Percentiles rank a stretch among this genome's conserved stretches.
Evolutionary conservation across 176 grass and related monocot species (phyloP).

Genomic region (Thinopyrum elongatum): DNA sequence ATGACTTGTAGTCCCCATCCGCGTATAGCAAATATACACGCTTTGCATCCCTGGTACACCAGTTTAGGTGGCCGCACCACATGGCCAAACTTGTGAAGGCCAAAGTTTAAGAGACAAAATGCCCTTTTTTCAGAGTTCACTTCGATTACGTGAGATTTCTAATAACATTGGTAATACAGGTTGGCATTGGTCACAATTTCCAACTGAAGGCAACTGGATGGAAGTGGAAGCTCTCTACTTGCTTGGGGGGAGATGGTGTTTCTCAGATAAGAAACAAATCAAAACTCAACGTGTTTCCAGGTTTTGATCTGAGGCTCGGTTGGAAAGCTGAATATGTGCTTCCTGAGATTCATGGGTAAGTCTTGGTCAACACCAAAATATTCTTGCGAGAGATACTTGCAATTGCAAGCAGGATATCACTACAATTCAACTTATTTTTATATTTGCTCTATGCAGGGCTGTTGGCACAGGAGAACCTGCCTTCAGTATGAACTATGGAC

Average conservation of each 20-base stretch:
- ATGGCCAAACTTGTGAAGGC: not conserved
- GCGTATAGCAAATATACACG: not conserved
- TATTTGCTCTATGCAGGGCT: slow-evolving; percentile 46
- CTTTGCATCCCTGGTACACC: not conserved
- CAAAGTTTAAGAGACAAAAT: not conserved
- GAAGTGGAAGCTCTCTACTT: slow-evolving; percentile 96
- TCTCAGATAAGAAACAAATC: slow-evolving; percentile 96
- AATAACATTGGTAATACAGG: slow-evolving; percentile 35
- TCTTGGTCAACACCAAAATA: not conserved
- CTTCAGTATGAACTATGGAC: slow-evolving; percentile 82
- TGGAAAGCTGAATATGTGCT: slow-evolving; percentile 95
- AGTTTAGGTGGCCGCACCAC: not conserved
- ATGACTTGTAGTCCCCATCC: not conserved
- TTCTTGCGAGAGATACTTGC: not conserved
- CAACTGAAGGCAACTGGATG: slow-evolving; percentile 76
- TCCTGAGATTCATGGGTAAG: slow-evolving; percentile 93
- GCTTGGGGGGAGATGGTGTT: slow-evolving; percentile 84
- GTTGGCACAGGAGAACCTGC: slow-evolving; percentile 83
- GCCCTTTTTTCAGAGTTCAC: not conserved
- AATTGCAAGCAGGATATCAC: not conserved
- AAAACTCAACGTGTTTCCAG: slow-evolving; percentile 71
- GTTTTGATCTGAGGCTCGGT: slow-evolving; percentile 92
- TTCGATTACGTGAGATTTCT: not conserved
- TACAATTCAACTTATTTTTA: not conserved
- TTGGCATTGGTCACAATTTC: slow-evolving; percentile 89